phyloP scores from a whole-genome alignment of 495 filamentous ascomycete species.

The Neurospora sp. region DNA sequence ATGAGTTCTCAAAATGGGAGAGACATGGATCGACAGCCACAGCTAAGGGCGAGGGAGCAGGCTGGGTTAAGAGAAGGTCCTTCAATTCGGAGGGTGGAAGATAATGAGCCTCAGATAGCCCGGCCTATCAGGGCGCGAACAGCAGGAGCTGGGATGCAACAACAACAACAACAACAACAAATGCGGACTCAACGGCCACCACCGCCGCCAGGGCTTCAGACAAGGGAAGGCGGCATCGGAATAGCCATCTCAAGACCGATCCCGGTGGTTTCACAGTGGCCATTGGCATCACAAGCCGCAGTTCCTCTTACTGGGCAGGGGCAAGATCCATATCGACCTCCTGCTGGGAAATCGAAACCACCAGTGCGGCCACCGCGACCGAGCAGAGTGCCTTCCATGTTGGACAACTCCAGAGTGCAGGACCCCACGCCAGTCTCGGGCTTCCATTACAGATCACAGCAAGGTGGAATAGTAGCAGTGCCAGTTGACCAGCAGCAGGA shows the following conservation, averaged over 20 bases:
- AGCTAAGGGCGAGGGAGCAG: constrained; percentile 34
- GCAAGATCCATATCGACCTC: constrained; percentile 36
- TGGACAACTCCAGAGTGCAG: constrained; percentile 39
- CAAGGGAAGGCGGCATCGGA: constrained; percentile 32
- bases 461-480: constrained; percentile 19
- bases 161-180: constrained; percentile 22
- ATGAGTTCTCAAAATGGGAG: constrained; percentile 43
- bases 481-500: constrained; percentile 15
- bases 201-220: constrained; percentile 25
- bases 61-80: constrained; percentile 14
- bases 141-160: constrained; percentile 17
- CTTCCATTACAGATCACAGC: constrained; percentile 41
- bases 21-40: constrained; percentile 30
- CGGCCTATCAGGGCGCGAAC: constrained; percentile 31
- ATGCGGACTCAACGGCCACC: constrained; percentile 23
- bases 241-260: constrained; percentile 43
- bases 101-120: constrained; percentile 41
- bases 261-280: constrained; percentile 42
- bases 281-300: constrained; percentile 14
- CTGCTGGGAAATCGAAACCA: constrained; percentile 43
- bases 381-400: constrained; percentile 44
- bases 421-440: constrained; percentile 31
- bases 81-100: constrained; percentile 10
- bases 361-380: constrained; percentile 61
- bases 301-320: constrained; percentile 18